phyloP scores from a whole-genome alignment of 768 basidiomycete species.

The Collybia sordida region DNA sequence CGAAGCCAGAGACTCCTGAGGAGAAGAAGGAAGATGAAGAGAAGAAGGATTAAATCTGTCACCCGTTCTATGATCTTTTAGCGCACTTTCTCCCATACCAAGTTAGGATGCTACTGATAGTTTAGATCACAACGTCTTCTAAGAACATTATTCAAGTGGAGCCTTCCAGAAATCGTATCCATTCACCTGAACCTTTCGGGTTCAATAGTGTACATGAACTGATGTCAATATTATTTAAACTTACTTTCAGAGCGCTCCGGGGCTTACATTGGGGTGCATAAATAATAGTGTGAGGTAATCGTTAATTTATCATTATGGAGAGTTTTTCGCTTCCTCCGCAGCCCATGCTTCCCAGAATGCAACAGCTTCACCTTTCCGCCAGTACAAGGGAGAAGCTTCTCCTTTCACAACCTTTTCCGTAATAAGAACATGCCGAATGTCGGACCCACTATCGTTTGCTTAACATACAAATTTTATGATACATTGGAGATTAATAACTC shows the following conservation, averaged over 20 bases:
- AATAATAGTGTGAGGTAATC: slow-evolving; percentile 2
- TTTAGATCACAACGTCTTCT: slow-evolving; percentile 15
- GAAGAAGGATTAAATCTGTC: slow-evolving; percentile 15
- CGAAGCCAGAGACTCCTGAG: slow-evolving; percentile 23
- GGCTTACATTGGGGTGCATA: slow-evolving; percentile 1
- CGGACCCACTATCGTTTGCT: slow-evolving; percentile 30
- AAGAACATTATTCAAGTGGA: slow-evolving; percentile 10
- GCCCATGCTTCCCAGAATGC: slow-evolving; percentile 81
- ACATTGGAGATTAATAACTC: slow-evolving; percentile 34
- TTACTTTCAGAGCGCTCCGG: slow-evolving; percentile 3
- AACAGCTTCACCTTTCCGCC: slow-evolving; percentile 63
- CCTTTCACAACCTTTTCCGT: slow-evolving; percentile 70
- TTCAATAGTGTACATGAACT: slow-evolving; percentile 8
- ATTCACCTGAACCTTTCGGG: slow-evolving; percentile 1
- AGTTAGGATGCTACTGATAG: slow-evolving; percentile 18
- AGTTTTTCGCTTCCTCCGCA: slow-evolving; percentile 49
- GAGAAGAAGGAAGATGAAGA: slow-evolving; percentile 31
- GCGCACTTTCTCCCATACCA: slow-evolving; percentile 12
- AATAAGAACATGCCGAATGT: slow-evolving; percentile 81
- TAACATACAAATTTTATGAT: slow-evolving; percentile 1
- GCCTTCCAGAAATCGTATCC: slow-evolving; percentile 1
- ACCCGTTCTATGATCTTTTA: slow-evolving; percentile 1
- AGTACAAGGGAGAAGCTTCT: slow-evolving; percentile 66
- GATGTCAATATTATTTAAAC: slow-evolving; percentile 8
- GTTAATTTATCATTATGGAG: slow-evolving; percentile 2